phyloP scores from a whole-genome alignment of 2,329 filamentous ascomycete species.

The Diplocarpon rosae region DNA sequence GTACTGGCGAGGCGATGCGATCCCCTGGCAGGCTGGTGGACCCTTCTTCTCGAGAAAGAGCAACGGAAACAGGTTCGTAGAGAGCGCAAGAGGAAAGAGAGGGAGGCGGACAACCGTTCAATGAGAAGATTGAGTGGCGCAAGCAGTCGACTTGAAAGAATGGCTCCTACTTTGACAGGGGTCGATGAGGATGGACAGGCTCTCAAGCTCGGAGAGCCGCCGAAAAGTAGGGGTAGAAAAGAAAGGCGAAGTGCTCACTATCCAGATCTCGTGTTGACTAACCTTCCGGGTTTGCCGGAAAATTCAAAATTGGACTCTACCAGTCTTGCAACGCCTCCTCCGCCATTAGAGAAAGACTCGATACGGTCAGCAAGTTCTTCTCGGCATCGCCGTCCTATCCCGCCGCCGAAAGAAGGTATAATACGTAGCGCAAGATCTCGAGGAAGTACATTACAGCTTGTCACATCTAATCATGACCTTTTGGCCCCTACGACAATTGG shows the following conservation, averaged over 20 bases:
- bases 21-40: constrained; percentile 90
- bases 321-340: constrained; percentile 42
- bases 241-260: constrained; percentile 63
- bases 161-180: constrained; percentile 66
- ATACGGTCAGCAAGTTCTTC: constrained; percentile 68
- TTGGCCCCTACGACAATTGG: constrained; percentile 37
- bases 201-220: constrained; percentile 36
- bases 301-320: constrained; percentile 27
- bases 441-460: constrained; percentile 78
- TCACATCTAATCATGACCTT: constrained; percentile 55
- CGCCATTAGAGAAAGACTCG: constrained; percentile 69
- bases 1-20: constrained; percentile 86
- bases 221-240: constrained; percentile 64
- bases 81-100: constrained; percentile 76
- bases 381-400: constrained; percentile 60
- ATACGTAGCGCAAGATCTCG: constrained; percentile 59
- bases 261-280: constrained; percentile 53
- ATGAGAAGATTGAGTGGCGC: constrained; percentile 77
- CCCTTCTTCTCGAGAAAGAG: constrained; percentile 86
- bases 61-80: constrained; percentile 71
- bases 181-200: constrained; percentile 64
- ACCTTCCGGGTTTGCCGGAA: constrained; percentile 70
- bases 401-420: constrained; percentile 74
- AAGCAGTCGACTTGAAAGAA: constrained; percentile 72
- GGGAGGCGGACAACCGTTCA: constrained; percentile 69